These are phyloP conservation scores for Sarocladium oryzae DNA, from an alignment of 2,329 filamentous ascomycete genomes.

Conservation along the genomic window DNA sequence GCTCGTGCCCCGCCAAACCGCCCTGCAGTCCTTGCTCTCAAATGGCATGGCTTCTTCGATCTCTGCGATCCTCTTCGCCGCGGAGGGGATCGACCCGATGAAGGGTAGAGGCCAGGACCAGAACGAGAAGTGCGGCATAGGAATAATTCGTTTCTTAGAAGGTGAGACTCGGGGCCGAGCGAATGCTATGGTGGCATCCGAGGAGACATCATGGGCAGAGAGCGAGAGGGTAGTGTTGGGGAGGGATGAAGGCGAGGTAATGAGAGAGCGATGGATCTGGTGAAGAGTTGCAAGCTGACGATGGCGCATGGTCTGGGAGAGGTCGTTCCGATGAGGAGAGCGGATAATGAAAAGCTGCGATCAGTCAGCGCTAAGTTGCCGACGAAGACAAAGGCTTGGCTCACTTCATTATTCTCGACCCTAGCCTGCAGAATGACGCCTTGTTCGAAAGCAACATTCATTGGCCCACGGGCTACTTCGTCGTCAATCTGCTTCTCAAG, in stretches of 20 bases:
- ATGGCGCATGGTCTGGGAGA: conserved; percentile 37
- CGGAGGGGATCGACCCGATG: conserved; percentile 37
- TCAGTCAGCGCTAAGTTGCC: not conserved
- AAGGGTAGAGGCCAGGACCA: conserved; percentile 48
- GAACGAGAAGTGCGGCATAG: conserved; percentile 51
- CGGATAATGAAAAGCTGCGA: conserved; percentile 38
- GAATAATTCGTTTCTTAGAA: conserved; percentile 32
- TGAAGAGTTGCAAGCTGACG: conserved; percentile 46
- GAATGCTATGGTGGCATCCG: conserved; percentile 38
- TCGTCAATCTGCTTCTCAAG: conserved; percentile 40
- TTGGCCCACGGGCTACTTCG: conserved; percentile 36
- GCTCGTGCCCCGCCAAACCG: conserved; percentile 45
- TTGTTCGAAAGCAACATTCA: conserved; percentile 28
- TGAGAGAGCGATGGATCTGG: conserved; percentile 45
- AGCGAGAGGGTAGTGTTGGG: conserved; percentile 48
- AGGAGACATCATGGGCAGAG: conserved; percentile 43
- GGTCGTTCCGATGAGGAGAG: conserved; percentile 30
- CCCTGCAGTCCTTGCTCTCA: conserved; percentile 31
- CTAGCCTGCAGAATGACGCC: conserved; percentile 32
- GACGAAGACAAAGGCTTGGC: not conserved
- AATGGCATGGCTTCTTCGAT: conserved; percentile 26
- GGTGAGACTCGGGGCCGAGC: conserved; percentile 35
- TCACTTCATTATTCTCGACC: conserved; percentile 27
- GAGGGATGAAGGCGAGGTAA: conserved; percentile 39
- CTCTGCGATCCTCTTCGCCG: conserved; percentile 26